These are phyloP conservation scores for Toxicodendron radicans DNA, from an alignment of 345 rosid genomes.

Conservation along the genomic window DNA sequence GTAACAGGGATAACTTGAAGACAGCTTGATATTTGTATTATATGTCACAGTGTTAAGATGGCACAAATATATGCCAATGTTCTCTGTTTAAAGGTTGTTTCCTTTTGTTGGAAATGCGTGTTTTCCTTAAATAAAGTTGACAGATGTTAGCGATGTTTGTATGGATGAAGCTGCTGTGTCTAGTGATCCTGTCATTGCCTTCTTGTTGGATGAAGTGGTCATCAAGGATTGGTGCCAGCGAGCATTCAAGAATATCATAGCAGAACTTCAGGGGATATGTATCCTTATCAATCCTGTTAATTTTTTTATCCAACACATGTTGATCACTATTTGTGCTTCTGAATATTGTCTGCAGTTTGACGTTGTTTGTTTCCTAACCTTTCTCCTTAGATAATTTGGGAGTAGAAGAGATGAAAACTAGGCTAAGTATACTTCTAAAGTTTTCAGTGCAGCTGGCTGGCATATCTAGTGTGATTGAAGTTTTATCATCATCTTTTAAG, in stretches of 20 bases:
- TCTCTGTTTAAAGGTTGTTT: constrained; percentile 7
- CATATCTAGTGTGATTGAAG: constrained; percentile 76
- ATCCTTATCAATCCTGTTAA: constrained; percentile 49
- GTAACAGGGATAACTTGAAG: not conserved
- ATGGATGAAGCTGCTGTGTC: constrained; percentile 99
- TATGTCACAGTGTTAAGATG: not conserved
- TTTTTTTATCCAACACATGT: constrained; percentile 9
- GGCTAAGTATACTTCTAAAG: constrained; percentile 57
- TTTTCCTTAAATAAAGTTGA: constrained; percentile 48
- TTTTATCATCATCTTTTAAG: constrained; percentile 79
- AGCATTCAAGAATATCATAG: constrained; percentile 54
- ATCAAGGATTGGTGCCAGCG: constrained; percentile 98
- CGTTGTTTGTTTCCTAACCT: constrained; percentile 37
- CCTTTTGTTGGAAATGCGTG: constrained; percentile 15
- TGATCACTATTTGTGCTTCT: constrained; percentile 7
- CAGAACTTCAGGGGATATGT: constrained; percentile 75
- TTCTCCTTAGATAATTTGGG: constrained; percentile 61
- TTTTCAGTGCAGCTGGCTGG: constrained; percentile 57
- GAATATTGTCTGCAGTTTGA: constrained; percentile 12
- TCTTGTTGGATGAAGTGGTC: constrained; percentile 98
- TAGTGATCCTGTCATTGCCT: constrained; percentile 88
- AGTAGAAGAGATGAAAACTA: constrained; percentile 54
- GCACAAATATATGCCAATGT: too few relatives aligned
- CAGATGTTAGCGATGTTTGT: constrained; percentile 92
- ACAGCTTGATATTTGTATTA: not conserved